Conservation (phyloP, 1,284 basidiomycete genomes). For the Macrocystidia cucumis region DNA sequence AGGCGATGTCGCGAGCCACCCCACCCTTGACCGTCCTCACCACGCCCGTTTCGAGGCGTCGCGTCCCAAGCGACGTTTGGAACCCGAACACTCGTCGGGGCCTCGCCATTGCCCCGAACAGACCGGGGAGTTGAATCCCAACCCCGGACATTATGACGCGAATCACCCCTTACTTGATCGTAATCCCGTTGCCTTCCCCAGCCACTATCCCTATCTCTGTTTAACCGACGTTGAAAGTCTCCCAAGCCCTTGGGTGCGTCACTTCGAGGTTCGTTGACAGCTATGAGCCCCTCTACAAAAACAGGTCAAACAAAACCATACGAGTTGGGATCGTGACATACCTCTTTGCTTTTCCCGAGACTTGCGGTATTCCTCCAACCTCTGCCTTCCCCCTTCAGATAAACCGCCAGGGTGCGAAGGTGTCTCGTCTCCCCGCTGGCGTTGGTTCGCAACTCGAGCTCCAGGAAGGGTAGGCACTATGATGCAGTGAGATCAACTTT, state of each 20-base stretch:
- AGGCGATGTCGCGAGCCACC: conserved; percentile 47
- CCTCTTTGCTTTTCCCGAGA: conserved; percentile 64
- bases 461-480: conserved; percentile 71
- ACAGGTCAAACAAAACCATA: no score
- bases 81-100: conserved; percentile 80
- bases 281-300: conserved; percentile 52
- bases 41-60: conserved; percentile 59
- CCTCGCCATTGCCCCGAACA: conserved; percentile 55
- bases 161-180: conserved; percentile 16
- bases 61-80: conserved; percentile 89
- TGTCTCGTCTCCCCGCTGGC: conserved; percentile 82
- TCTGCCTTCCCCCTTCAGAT: conserved; percentile 62
- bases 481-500: conserved; percentile 6
- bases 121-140: conserved; percentile 75
- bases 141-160: conserved; percentile 25
- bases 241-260: conserved; percentile 60
- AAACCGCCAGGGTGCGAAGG: conserved; percentile 91
- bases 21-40: conserved; percentile 46
- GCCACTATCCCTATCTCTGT: conserved; percentile 46
- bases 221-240: conserved; percentile 63
- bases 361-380: conserved; percentile 71
- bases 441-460: conserved; percentile 45
- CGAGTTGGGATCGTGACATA: no score
- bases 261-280: conserved; percentile 40
- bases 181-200: conserved; percentile 26